phyloP scores from a whole-genome alignment of 2,329 filamentous ascomycete species.

The Cercospora canescens region DNA sequence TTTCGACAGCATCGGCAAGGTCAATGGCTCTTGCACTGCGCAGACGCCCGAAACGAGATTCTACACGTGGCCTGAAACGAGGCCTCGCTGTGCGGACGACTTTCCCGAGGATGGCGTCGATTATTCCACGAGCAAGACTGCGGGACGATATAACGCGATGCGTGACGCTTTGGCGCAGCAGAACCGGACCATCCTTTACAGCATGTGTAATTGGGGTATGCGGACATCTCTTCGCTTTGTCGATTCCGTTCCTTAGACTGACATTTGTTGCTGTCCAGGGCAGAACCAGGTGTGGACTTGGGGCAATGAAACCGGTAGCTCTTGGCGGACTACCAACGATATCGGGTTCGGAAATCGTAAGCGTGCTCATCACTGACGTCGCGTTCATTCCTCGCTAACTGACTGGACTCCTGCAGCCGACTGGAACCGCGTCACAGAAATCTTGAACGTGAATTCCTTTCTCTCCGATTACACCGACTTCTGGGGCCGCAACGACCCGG shows the following conservation, averaged over 20 bases:
- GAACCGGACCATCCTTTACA: background rate
- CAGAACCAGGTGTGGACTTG: background rate
- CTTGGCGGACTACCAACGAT: background rate
- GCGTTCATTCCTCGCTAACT: too few species aligned
- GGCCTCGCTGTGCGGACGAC: background rate
- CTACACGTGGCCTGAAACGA: background rate
- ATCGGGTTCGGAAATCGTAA: background rate
- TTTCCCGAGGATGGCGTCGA: background rate
- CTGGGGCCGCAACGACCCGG: background rate
- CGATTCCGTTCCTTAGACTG: too few species aligned
- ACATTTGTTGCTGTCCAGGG: too few species aligned
- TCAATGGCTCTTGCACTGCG: background rate
- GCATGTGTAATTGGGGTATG: background rate
- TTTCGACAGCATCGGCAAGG: background rate
- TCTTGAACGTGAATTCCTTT: background rate
- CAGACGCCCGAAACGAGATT: background rate
- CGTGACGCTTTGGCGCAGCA: background rate
- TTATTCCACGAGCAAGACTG: background rate
- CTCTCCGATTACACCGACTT: background rate
- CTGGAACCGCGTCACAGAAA: background rate
- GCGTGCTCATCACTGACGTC: background rate
- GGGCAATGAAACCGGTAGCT: background rate
- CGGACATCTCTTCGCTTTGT: too few species aligned
- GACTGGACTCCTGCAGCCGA: background rate
- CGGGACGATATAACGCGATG: background rate